Conservation (phyloP, 2,329 filamentous ascomycete species). For the Penicillium brevicompactum region DNA sequence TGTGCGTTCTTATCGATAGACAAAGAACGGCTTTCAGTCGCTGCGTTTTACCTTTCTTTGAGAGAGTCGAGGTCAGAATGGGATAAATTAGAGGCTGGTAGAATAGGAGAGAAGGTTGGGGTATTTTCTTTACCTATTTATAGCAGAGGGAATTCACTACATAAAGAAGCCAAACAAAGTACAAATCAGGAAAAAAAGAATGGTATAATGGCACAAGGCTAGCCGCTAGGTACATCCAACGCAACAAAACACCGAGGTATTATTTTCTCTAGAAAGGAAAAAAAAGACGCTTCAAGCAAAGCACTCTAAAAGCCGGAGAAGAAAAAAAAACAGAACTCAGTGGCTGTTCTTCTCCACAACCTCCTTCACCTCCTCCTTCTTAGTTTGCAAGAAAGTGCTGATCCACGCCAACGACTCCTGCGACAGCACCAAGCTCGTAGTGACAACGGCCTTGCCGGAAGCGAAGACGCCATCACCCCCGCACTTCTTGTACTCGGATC, state of each 20-base stretch:
- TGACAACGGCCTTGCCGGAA: constrained; percentile 69
- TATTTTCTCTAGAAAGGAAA: constrained; percentile 28
- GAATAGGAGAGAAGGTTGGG: too few relatives aligned
- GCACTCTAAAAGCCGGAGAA: neutral
- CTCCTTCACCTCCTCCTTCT: constrained; percentile 65
- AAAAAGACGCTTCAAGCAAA: constrained; percentile 5
- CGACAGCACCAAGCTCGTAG: constrained; percentile 67
- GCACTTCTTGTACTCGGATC: constrained; percentile 50
- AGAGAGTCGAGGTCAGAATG: neutral
- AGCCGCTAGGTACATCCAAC: neutral
- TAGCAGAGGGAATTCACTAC: too few relatives aligned
- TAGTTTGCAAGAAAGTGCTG: constrained; percentile 59
- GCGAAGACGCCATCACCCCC: constrained; percentile 63
- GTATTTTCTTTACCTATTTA: too few relatives aligned
- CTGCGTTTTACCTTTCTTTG: too few relatives aligned
- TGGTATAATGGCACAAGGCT: neutral
- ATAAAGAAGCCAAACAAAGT: neutral
- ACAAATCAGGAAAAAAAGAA: neutral
- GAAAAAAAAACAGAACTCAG: constrained; percentile 13
- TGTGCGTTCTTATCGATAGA: constrained; percentile 22
- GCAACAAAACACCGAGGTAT: constrained; percentile 13
- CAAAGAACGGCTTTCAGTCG: too few relatives aligned
- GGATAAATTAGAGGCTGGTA: neutral
- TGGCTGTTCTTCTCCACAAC: constrained; percentile 49
- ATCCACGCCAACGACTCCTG: constrained; percentile 66